Evolutionary conservation across 2,329 filamentous ascomycete genomes (phyloP).

Genomic region (Penicillium brasilianum): DNA sequence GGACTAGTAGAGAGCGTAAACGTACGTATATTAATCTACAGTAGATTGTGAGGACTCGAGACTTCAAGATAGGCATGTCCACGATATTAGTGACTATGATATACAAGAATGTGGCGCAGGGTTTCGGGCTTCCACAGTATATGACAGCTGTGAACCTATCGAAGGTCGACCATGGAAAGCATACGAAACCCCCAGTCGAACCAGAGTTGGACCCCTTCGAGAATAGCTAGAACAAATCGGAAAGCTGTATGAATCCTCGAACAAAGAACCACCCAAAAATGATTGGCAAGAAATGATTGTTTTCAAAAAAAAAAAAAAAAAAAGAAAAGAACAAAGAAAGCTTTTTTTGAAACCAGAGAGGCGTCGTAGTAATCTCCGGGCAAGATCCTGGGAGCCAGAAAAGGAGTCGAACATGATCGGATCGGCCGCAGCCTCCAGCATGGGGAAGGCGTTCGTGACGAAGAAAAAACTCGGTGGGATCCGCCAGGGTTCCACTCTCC

Average conservation of each 20-base stretch:
- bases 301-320: conserved; percentile 2
- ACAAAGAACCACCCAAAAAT: conserved; percentile 2
- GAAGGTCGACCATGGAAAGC: conserved; percentile 4
- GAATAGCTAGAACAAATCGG: not conserved
- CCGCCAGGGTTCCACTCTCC: conserved; percentile 20
- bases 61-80: not conserved
- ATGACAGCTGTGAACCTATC: conserved; percentile 4
- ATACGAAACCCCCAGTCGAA: conserved; percentile 7
- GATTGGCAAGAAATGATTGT: not conserved
- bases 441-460: conserved; percentile 29
- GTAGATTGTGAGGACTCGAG: not conserved
- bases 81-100: no score
- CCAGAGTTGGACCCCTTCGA: not conserved
- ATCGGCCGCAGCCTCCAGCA: conserved; percentile 16
- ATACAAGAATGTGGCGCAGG: not conserved
- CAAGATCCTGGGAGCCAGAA: conserved; percentile 2
- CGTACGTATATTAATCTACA: no score
- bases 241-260: not conserved
- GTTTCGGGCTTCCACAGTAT: not conserved
- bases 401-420: conserved; percentile 15
- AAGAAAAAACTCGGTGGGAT: conserved; percentile 10
- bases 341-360: conserved; percentile 7
- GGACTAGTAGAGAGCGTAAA: not conserved
- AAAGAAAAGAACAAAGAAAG: conserved; percentile 11
- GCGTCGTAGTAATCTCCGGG: conserved; percentile 11